phyloP scores from a whole-genome alignment of 2,329 filamentous ascomycete genomes.

The Escovopsis weberi region DNA sequence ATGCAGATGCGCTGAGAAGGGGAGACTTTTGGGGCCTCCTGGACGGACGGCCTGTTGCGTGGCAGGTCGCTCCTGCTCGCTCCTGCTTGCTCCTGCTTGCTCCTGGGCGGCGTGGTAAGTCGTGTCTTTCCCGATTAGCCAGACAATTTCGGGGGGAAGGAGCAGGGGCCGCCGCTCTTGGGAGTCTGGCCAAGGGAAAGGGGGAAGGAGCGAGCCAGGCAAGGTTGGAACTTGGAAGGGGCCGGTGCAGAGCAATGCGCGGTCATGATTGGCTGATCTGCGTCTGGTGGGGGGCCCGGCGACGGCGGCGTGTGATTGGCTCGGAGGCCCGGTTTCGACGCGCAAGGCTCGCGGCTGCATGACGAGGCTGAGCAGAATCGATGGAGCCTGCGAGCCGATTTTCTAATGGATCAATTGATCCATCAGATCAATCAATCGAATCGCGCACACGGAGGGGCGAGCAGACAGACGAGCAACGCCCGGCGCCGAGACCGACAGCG shows the following conservation, averaged over 20 bases:
- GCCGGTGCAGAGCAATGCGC: too few relatives aligned
- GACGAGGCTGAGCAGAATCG: too few relatives aligned
- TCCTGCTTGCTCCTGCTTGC: constrained; percentile 5
- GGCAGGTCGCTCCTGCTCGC: constrained; percentile 1
- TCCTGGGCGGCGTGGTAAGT: constrained; percentile 4
- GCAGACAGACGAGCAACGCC: too few relatives aligned
- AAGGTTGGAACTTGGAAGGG: constrained; percentile 1
- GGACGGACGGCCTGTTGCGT: neutral
- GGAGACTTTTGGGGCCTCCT: constrained; percentile 24
- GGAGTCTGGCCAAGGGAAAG: constrained; percentile 19
- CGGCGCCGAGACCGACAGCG: too few relatives aligned
- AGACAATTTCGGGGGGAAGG: constrained; percentile 34
- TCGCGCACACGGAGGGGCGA: too few relatives aligned
- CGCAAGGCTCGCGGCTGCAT: too few relatives aligned
- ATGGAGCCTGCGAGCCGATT: too few relatives aligned
- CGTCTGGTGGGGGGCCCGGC: too few relatives aligned
- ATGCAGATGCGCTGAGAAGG: constrained; percentile 14
- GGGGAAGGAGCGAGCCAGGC: constrained; percentile 23
- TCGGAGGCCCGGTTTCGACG: too few relatives aligned
- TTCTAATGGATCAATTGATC: too few relatives aligned
- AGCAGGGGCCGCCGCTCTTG: constrained; percentile 17
- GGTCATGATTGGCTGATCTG: constrained; percentile 15
- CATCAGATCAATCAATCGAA: too few relatives aligned
- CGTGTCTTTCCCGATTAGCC: constrained; percentile 25
- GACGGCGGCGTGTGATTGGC: neutral